phyloP scores from a whole-genome alignment of 345 rosid genomes.

The Raphanus raphanistrum region DNA sequence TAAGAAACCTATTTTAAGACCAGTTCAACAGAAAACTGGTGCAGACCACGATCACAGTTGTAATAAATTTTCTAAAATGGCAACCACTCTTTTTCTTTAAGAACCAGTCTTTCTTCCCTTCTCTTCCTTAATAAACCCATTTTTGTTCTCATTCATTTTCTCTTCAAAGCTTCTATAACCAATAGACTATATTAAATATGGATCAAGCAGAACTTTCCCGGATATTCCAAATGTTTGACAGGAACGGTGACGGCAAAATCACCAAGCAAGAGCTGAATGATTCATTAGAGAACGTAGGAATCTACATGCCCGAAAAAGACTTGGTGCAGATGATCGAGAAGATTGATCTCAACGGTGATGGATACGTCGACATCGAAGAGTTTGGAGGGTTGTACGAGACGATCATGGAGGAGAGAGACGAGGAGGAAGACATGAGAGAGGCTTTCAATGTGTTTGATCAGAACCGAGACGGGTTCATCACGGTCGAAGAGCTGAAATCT shows the following conservation, averaged over 20 bases:
- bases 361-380: conserved; percentile 81
- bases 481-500: conserved; percentile 80
- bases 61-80: conserved; percentile 39
- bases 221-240: conserved; percentile 89
- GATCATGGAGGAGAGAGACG: conserved; percentile 84
- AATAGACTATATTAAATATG: conserved; percentile 31
- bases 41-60: conserved; percentile 40
- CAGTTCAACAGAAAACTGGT: conserved; percentile 41
- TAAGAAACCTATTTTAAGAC: conserved; percentile 31
- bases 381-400: conserved; percentile 73
- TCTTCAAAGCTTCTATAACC: not conserved
- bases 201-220: conserved; percentile 71
- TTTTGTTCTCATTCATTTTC: conserved; percentile 21
- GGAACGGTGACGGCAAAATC: conserved; percentile 81
- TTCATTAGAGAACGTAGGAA: conserved; percentile 71
- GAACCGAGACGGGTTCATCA: conserved; percentile 87
- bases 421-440: conserved; percentile 82
- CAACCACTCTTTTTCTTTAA: conserved; percentile 37
- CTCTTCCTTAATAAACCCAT: conserved; percentile 28
- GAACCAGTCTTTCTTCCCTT: conserved; percentile 26
- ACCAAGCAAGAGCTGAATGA: conserved; percentile 69
- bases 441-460: conserved; percentile 94
- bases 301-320: conserved; percentile 63
- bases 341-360: conserved; percentile 82
- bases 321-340: conserved; percentile 79